Evolutionary conservation across 805 yeast species (phyloP).

Genomic region (Metschnikowia gruessii): DNA sequence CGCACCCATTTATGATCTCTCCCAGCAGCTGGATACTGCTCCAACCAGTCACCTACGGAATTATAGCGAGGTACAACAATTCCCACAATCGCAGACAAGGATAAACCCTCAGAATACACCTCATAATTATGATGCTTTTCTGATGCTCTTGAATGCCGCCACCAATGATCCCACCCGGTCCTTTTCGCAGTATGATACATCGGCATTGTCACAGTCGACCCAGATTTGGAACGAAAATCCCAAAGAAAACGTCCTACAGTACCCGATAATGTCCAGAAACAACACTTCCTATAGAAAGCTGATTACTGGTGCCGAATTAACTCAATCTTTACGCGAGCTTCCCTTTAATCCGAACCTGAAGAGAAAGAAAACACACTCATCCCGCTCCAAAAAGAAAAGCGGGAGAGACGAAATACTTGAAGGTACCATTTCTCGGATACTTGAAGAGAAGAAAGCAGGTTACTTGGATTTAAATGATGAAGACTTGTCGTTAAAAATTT

Average conservation of each 20-base stretch:
- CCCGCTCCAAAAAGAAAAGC: slow-evolving; percentile 1
- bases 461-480: slow-evolving; percentile 13
- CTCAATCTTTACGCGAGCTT: slow-evolving; percentile 4
- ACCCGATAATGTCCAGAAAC: slow-evolving; percentile 1
- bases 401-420: slow-evolving; percentile 9
- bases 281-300: not conserved
- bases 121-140: slow-evolving; percentile 7
- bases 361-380: slow-evolving; percentile 1
- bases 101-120: not conserved
- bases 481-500: slow-evolving; percentile 15
- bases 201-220: slow-evolving; percentile 14
- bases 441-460: slow-evolving; percentile 4
- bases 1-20: slow-evolving; percentile 2
- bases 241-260: not conserved
- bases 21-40: slow-evolving; percentile 4
- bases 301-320: slow-evolving; percentile 4
- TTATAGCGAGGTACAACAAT: not conserved
- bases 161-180: not conserved
- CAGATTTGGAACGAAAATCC: slow-evolving; percentile 5
- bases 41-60: not conserved
- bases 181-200: slow-evolving; percentile 5
- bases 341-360: slow-evolving; percentile 9
- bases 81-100: not conserved
- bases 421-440: slow-evolving; percentile 5
- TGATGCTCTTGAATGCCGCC: slow-evolving; percentile 9